Conservation (phyloP, 176 grass and related monocot genomes). For the Hyparrhenia diplandra region DNA sequence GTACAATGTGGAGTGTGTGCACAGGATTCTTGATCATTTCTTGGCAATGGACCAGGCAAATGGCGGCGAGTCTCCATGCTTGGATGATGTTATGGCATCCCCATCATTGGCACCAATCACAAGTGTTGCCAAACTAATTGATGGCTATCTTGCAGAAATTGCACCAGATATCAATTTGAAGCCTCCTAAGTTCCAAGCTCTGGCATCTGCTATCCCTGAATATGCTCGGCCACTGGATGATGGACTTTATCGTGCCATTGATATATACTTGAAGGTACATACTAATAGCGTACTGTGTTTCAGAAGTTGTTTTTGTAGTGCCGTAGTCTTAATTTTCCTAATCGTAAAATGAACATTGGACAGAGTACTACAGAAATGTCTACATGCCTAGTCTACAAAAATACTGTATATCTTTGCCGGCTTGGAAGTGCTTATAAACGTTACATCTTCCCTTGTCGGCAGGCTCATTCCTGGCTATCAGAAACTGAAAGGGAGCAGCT, state of each 20-base stretch:
- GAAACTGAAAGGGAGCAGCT: slow-evolving; percentile 72
- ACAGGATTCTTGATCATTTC: slow-evolving; percentile 84
- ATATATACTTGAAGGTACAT: slow-evolving; percentile 85
- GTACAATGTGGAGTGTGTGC: slow-evolving; percentile 89
- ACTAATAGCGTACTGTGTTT: neutral
- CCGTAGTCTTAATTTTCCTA: neutral
- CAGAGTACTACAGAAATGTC: neutral
- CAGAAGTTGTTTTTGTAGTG: neutral
- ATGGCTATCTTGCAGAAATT: slow-evolving; percentile 87
- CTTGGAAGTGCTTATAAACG: slow-evolving; percentile 7
- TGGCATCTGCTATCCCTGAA: slow-evolving; percentile 73
- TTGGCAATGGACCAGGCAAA: slow-evolving; percentile 78
- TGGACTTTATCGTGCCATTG: slow-evolving; percentile 84
- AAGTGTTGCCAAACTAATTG: slow-evolving; percentile 70
- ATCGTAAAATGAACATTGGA: neutral
- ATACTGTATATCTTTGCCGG: neutral
- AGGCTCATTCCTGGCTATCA: slow-evolving; percentile 84
- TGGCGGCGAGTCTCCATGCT: slow-evolving; percentile 45
- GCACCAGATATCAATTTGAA: slow-evolving; percentile 89
- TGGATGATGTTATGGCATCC: slow-evolving; percentile 62
- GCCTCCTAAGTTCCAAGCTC: slow-evolving; percentile 59
- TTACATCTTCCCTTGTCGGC: slow-evolving; percentile 5
- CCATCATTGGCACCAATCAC: slow-evolving; percentile 60
- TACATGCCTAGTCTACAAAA: neutral
- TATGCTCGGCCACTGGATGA: slow-evolving; percentile 85